Base-by-base conservation (phyloP, 768 basidiomycete species). In the Mycena indigotica region DNA sequence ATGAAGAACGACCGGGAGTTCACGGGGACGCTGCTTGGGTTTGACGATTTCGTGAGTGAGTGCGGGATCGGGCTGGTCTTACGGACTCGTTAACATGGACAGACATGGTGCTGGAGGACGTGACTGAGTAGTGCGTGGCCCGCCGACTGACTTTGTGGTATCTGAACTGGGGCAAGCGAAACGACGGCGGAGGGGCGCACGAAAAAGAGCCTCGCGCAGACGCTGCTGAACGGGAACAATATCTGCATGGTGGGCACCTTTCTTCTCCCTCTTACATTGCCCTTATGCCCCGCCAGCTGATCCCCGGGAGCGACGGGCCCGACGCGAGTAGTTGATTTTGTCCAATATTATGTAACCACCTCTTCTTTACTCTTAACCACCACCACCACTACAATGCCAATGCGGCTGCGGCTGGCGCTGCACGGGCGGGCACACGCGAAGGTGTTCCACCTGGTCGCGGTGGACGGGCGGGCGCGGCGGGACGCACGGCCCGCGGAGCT, bases 11-110 rank as follows among this genome's bases (percentile, higher is more conserved):
- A 99, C 60, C 88, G 94, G 45, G 96, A 99, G 76, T 99, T 98
- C 75, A 92, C 91, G 23, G 96, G 96, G 12, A 97, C 87, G 2
- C 79, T 99, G 39, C 81, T 96, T 29, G 96, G 96, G 2, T 99
- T 99, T 66, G 96, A 99, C 71, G 96, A 99, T 75, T 99, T 96
- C 73, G 96, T 99, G 73, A 99, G 96, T 98, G 72, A 83, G 96
- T 95, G 38, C 8, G 25, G 26, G 35, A 21, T 25, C 13, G n/a
- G n/a, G n/a, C n/a, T n/a, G n/a, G n/a, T n/a, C n/a, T n/a, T n/a
- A n/a, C n/a, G n/a, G n/a, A 26, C 40, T 41, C 45, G 28, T 24
- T 38, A n/a, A n/a, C 60, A 25, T 32, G 26, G 57, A 55, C 41
- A 94, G 92, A 94, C 69, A 93, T 95, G 89, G 93, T 95, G 5